Base-by-base conservation (phyloP, 2,329 filamentous ascomycete species). In the Colletotrichum theobromicola region DNA sequence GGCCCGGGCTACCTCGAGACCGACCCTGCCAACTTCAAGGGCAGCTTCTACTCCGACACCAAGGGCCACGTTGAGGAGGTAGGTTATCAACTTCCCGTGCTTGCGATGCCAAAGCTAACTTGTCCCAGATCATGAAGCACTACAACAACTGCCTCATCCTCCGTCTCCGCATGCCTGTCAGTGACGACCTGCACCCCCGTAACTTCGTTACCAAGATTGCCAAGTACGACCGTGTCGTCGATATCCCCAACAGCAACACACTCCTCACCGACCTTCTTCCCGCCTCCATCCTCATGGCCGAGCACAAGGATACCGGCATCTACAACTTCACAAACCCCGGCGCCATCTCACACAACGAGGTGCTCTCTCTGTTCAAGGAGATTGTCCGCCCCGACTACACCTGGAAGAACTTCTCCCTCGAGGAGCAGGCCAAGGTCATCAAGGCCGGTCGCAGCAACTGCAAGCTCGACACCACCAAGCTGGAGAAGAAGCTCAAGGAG, bases 251-350 rank as follows among this genome's bases (percentile, higher is more conserved):
- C 84, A 92, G 90, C 82, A 92, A 93, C 85, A 92, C 90, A 58
- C 90, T 94, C 77, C 87, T 94, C 58, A 87, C 89, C 76, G 90
- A 93, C 79, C 88, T 94, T 62, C 86, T 94, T 24, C 92, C 92
- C 13, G 88, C 88, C 15, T 88, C 90, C 3, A 86, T 93, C 75
- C 80, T 91, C 60, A 83, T 93, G 77, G 89, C 91, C 32, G 89
- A 93, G 81, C 87, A 92, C 82, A 84, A 85, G 53, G 91, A 93
- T 55, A 90, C 88, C 2, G 92, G 92, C 21, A 85, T 94, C 77
- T 93, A 91, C 83, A 94, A 94, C 84, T 93, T 93, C 82, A 93
- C 91, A 75, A 94, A 93, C 83, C 92, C 92, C 1, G 92, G 92
- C 15, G 90, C 91, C 76, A 93, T 94, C 81, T 92, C 90, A n/a